These are phyloP conservation scores for Melanopsichium pennsylvanicum DNA, from an alignment of 1,284 basidiomycete genomes.

Conservation along the genomic window DNA sequence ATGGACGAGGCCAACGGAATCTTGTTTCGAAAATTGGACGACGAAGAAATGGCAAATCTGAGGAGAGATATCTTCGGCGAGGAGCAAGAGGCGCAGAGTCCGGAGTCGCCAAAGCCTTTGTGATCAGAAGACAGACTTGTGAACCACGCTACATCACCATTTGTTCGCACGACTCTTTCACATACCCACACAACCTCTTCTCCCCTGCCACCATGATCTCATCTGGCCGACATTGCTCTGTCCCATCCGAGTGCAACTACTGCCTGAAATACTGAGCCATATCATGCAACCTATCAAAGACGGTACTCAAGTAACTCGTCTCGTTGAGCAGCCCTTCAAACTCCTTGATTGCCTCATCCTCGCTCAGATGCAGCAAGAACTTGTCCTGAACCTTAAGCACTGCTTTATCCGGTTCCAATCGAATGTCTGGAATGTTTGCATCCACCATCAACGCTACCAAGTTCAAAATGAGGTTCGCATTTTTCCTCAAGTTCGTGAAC, in stretches of 20 bases:
- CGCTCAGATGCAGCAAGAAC: slow-evolving; percentile 85
- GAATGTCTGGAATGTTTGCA: slow-evolving; percentile 97
- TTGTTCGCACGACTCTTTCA: too few species aligned
- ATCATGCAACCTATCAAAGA: slow-evolving; percentile 71
- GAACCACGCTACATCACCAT: too few species aligned
- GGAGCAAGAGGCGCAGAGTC: too few species aligned
- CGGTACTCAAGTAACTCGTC: slow-evolving; percentile 89
- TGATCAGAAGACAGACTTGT: too few species aligned
- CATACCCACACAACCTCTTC: background rate
- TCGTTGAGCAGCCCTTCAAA: slow-evolving; percentile 93
- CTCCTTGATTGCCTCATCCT: slow-evolving; percentile 81
- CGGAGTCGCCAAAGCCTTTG: too few species aligned
- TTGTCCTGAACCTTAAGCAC: slow-evolving; percentile 87
- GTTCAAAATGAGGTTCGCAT: slow-evolving; percentile 96
- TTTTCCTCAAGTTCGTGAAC: slow-evolving; percentile 89
- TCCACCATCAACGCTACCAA: slow-evolving; percentile 96
- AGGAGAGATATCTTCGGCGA: slow-evolving; percentile 35
- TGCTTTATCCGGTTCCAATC: slow-evolving; percentile 74
- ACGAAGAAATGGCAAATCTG: slow-evolving; percentile 11
- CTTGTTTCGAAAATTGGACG: slow-evolving; percentile 23
- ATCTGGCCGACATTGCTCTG: background rate
- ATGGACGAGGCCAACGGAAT: slow-evolving; percentile 39
- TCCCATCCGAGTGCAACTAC: slow-evolving; percentile 11
- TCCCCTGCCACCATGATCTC: background rate
- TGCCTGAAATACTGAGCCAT: slow-evolving; percentile 64